Evolutionary conservation across 345 rosid genomes (phyloP).

Genomic region (Adansonia digitata): DNA sequence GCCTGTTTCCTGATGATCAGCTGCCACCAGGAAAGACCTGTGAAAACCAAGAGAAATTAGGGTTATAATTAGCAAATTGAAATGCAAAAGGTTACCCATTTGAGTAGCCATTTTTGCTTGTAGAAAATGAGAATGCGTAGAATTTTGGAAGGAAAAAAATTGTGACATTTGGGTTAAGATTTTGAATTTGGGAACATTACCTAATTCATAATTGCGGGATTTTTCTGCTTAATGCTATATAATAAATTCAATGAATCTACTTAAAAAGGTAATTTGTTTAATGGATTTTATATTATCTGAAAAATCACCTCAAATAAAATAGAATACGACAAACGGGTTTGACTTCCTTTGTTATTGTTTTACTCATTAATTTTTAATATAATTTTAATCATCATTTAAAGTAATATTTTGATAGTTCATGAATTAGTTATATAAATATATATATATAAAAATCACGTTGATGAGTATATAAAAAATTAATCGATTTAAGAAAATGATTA

Average conservation of each 20-base stretch:
- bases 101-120: neutral
- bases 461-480: no score
- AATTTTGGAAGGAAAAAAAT: neutral
- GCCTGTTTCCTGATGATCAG: neutral
- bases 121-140: neutral
- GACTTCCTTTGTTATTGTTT: no score
- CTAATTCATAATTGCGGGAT: neutral
- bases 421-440: no score
- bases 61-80: neutral
- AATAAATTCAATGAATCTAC: neutral
- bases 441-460: no score
- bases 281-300: neutral
- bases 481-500: no score
- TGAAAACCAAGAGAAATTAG: neutral
- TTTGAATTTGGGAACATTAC: neutral
- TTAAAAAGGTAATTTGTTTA: neutral
- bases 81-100: neutral
- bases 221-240: neutral
- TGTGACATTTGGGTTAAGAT: neutral
- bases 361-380: no score
- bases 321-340: no score
- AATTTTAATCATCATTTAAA: no score
- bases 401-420: no score
- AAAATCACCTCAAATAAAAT: neutral
- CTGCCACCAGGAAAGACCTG: neutral